These are phyloP conservation scores for Aphanocladium album DNA, from an alignment of 2,329 filamentous ascomycete species.

Conservation along the genomic window DNA sequence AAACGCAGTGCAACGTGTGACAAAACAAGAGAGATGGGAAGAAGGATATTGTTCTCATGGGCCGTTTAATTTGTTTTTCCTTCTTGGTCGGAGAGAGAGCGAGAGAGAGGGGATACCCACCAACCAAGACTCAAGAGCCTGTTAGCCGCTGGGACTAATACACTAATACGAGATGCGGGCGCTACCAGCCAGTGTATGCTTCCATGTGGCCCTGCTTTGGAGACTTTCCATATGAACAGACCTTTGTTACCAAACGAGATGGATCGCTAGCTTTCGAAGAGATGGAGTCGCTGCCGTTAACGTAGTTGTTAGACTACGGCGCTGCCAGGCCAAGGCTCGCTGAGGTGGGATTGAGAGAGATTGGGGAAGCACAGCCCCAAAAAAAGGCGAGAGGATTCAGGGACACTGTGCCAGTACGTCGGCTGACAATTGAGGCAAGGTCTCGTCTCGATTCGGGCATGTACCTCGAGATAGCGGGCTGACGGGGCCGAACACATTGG, in stretches of 20 bases:
- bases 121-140: background rate
- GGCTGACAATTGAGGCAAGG: constrained; percentile 6
- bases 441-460: background rate
- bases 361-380: background rate
- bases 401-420: background rate
- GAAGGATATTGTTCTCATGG: background rate
- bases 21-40: background rate
- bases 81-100: background rate
- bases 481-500: background rate
- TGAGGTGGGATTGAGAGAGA: background rate
- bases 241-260: too few relatives aligned
- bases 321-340: background rate
- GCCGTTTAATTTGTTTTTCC: background rate
- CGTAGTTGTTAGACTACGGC: too few relatives aligned
- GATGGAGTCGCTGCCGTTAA: too few relatives aligned
- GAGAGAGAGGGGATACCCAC: background rate
- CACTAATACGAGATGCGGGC: background rate
- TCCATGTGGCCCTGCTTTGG: background rate
- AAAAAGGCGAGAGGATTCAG: background rate
- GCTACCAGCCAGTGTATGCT: background rate
- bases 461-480: constrained; percentile 1
- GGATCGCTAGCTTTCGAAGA: too few relatives aligned
- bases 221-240: background rate
- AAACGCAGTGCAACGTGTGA: background rate
- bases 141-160: background rate